phyloP scores from a whole-genome alignment of 139 green algal species.

The Yamagishiella unicocca region DNA sequence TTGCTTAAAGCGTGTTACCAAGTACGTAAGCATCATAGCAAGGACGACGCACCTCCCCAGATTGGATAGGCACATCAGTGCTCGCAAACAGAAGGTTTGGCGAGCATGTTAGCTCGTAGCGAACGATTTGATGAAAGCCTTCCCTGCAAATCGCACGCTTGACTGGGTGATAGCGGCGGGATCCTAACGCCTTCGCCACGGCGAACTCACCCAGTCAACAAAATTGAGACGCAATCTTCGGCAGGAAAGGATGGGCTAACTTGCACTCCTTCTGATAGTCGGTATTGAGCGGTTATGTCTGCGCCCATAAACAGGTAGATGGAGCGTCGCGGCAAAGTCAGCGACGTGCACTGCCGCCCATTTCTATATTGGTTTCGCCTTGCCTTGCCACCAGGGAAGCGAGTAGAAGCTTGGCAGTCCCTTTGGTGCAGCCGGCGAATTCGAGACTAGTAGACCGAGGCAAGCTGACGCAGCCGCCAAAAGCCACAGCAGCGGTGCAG shows the following conservation, averaged over 20 bases:
- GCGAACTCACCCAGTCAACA: not conserved
- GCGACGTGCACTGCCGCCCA: too few species aligned
- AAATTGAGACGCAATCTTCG: not conserved
- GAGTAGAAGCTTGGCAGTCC: not conserved
- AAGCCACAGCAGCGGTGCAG: slow-evolving; percentile 5
- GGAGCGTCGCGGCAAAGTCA: not conserved
- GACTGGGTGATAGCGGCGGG: too few species aligned
- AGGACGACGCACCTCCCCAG: not conserved
- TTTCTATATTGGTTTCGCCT: not conserved
- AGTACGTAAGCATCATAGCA: not conserved
- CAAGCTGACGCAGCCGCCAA: not conserved
- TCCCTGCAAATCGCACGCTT: too few species aligned
- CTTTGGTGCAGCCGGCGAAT: not conserved
- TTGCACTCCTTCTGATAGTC: not conserved
- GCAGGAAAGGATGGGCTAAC: not conserved
- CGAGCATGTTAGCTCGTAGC: slow-evolving; percentile 9
- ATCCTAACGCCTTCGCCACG: too few species aligned
- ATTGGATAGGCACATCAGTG: too few species aligned
- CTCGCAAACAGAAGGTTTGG: not conserved
- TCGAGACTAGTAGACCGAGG: not conserved
- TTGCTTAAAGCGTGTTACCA: not conserved
- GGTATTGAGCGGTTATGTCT: slow-evolving; percentile 16
- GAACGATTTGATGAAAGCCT: not conserved
- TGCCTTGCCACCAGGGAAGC: slow-evolving; percentile 30
- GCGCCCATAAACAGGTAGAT: not conserved